These are phyloP conservation scores for Penicillium malachiteum DNA, from an alignment of 495 filamentous ascomycete genomes.

Conservation along the genomic window DNA sequence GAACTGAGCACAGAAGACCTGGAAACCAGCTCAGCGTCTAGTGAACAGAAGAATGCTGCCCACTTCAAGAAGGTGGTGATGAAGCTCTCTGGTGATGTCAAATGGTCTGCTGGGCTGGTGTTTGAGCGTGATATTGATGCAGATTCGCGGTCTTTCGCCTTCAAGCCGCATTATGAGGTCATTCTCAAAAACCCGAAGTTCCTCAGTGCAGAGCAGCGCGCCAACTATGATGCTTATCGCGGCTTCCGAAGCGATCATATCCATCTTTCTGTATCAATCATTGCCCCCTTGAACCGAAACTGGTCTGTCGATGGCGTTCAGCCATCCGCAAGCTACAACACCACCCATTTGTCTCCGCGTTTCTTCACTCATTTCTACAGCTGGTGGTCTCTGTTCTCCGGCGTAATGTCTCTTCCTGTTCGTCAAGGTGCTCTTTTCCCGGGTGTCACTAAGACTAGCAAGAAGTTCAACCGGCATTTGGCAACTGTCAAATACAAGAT, in stretches of 20 bases:
- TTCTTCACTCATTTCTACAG: constrained; percentile 98
- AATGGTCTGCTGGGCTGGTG: constrained; percentile 84
- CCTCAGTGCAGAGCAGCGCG: constrained; percentile 51
- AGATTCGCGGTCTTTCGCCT: constrained; percentile 74
- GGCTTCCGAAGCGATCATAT: constrained; percentile 96
- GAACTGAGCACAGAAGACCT: constrained; percentile 56
- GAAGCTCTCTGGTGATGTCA: constrained; percentile 94
- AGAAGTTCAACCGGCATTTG: constrained; percentile 95
- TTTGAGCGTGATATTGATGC: constrained; percentile 77
- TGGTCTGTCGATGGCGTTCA: constrained; percentile 73
- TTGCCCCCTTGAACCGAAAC: constrained; percentile 71
- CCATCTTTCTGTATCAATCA: constrained; percentile 86
- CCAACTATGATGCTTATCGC: constrained; percentile 84
- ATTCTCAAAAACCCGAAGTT: constrained; percentile 75
- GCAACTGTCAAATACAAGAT: constrained; percentile 98
- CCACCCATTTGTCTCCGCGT: constrained; percentile 85
- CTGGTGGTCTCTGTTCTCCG: constrained; percentile 97
- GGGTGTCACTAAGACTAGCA: constrained; percentile 89
- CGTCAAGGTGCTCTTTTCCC: constrained; percentile 90
- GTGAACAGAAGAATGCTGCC: constrained; percentile 67
- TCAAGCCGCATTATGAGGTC: constrained; percentile 90
- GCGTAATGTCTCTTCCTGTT: constrained; percentile 90
- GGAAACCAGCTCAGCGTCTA: constrained; percentile 61
- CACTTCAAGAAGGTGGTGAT: constrained; percentile 96
- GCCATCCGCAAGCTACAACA: constrained; percentile 86